phyloP scores from a whole-genome alignment of 169 alveolate species.

The Plasmodium ovale region DNA sequence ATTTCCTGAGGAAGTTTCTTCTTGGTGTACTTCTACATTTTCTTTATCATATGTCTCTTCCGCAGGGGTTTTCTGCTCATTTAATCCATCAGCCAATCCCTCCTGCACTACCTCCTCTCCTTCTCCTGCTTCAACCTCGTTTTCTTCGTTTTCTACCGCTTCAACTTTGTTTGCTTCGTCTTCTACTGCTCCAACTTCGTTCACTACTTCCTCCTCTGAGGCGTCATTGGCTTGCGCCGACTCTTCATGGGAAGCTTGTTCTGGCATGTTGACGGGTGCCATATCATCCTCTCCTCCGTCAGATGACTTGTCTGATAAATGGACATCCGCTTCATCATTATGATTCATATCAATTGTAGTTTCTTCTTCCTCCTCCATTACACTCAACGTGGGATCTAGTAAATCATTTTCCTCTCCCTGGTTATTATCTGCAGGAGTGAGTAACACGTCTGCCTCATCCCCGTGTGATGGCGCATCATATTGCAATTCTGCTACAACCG shows the following conservation, averaged over 20 bases:
- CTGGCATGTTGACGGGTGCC: neutral
- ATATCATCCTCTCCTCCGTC: neutral
- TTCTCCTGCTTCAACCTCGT: slow-evolving; percentile 1
- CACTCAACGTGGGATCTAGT: neutral
- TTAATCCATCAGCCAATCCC: neutral
- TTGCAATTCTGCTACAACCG: too few relatives aligned
- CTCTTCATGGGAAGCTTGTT: neutral
- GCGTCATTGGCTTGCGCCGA: neutral
- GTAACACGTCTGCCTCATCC: too few relatives aligned
- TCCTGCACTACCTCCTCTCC: neutral
- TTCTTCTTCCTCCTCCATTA: slow-evolving; percentile 6
- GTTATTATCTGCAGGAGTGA: too few relatives aligned
- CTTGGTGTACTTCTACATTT: neutral
- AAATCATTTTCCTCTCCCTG: too few relatives aligned
- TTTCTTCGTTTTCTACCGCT: neutral
- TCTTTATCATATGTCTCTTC: neutral
- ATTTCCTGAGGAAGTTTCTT: neutral
- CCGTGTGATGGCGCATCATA: too few relatives aligned
- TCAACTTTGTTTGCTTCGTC: neutral
- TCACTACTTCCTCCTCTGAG: neutral
- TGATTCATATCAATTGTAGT: neutral
- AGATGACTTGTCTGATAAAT: neutral
- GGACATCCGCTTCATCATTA: neutral
- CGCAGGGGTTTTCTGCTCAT: neutral
- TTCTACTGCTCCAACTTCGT: neutral